Base-by-base conservation (phyloP, 352 stramenopile species). In the Aphanomyces cochlioides region DNA sequence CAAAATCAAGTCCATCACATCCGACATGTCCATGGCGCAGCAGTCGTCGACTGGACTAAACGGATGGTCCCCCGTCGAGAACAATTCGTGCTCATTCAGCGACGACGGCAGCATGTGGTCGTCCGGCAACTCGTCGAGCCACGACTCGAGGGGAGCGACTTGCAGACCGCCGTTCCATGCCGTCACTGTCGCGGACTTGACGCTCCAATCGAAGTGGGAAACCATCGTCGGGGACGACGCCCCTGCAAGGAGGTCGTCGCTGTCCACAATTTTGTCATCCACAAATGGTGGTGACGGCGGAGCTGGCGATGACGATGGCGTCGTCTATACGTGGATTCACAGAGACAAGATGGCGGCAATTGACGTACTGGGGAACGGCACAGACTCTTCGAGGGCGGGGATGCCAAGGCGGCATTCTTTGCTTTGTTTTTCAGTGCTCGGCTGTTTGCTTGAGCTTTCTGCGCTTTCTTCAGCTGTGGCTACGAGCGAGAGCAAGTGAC, bases 1-100 rank as follows among this genome's bases (percentile, higher is more conserved):
- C 54, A 61, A 61, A 7, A 61, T 61, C n/a, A 61, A 37, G 1
- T 61, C 54, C 54, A 61, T 40, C 5, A 39, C 17, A 6, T 61
- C 54, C 5, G 13, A 40, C 54, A 61, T 21, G 15, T 61, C 54
- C 28, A 13, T 7, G 6, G n/a, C 7, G n/a, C 43, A 28, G 28
- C 39, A 10, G 50, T 58, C 50, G n/a, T 38, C 13, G 8, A 34
- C 13, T n/a, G 8, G 50, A 34, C n/a, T 19, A 19, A 58, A 58
- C 13, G 37, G 8, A 19, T 58, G 37, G 37, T 58, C 50, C n/a
- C n/a, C n/a, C 50, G n/a, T 19, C 1, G 50, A n/a, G n/a, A 58
- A 58, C 19, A 61, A 61, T 37, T 28, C 54, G 10, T 7, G 5
- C 7, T 61, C 54, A 12, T 28, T 15, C 13, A 61, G 36, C 6